Conservation (phyloP, 176 grass and related monocot species). For the maize (Zea mays) region Zm-B73-REFERENCE-NAM-5.0 NC_050096.1:231820001-231820500, state of each 20-base stretch:
- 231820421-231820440: constrained; percentile 37
- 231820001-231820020: constrained; percentile 77
- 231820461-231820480: not conserved
- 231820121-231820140: constrained; percentile 81
- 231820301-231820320: constrained; percentile 52
- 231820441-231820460: not conserved
- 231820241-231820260: constrained; percentile 38
- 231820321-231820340: constrained; percentile 48
- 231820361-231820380: constrained; percentile 45
- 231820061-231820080: constrained; percentile 84
- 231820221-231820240: constrained; percentile 51
- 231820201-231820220: constrained; percentile 50
- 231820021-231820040: constrained; percentile 67
- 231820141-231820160: constrained; percentile 67
- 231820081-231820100: constrained; percentile 82
- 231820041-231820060: constrained; percentile 72
- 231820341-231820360: constrained; percentile 75
- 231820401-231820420: not conserved
- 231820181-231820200: constrained; percentile 58
- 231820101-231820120: constrained; percentile 76
- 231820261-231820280: constrained; percentile 58
- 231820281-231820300: constrained; percentile 48
- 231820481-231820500: not conserved
- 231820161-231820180: constrained; percentile 65
- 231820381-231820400: not conserved